These are phyloP conservation scores for Thoreauomyces humboldtii DNA, from an alignment of 192 early-diverging fungal species.

Conservation along the genomic window DNA sequence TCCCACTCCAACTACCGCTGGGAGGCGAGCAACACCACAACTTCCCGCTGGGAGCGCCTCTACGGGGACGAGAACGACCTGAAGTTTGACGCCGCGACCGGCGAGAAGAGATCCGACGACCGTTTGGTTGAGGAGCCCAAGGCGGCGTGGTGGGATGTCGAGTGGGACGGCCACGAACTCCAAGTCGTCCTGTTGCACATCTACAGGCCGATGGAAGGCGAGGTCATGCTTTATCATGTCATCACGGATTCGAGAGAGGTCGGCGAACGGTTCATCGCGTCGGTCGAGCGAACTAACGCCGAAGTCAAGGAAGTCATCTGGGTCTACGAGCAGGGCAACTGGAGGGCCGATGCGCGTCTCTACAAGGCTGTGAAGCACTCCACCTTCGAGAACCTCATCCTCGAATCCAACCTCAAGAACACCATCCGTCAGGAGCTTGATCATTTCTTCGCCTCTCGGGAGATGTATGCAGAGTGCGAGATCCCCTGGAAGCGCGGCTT, in stretches of 20 bases:
- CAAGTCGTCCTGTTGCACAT: neutral
- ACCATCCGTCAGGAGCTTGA: neutral
- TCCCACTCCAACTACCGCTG: neutral
- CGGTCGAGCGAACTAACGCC: neutral
- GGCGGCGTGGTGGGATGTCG: neutral
- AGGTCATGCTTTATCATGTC: neutral
- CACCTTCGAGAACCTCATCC: neutral
- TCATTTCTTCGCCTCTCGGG: neutral
- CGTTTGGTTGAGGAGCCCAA: neutral
- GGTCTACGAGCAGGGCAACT: neutral
- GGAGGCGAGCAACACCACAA: neutral
- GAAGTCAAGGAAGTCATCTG: neutral
- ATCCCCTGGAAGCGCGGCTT: slow-evolving; percentile 1
- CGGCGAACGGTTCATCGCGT: neutral
- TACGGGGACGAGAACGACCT: neutral
- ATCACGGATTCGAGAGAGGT: neutral
- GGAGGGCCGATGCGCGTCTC: neutral
- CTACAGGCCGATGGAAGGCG: neutral
- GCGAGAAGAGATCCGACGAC: neutral
- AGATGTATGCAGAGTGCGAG: neutral
- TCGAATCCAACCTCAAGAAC: neutral
- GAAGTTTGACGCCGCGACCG: neutral
- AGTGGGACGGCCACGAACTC: neutral
- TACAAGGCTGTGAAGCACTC: neutral
- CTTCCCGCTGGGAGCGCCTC: neutral